Percentiles rank a stretch among this genome's conserved stretches.
Evolutionary conservation across 805 yeast genomes (phyloP).

Genomic region (Kluyveromyces starmeri): DNA sequence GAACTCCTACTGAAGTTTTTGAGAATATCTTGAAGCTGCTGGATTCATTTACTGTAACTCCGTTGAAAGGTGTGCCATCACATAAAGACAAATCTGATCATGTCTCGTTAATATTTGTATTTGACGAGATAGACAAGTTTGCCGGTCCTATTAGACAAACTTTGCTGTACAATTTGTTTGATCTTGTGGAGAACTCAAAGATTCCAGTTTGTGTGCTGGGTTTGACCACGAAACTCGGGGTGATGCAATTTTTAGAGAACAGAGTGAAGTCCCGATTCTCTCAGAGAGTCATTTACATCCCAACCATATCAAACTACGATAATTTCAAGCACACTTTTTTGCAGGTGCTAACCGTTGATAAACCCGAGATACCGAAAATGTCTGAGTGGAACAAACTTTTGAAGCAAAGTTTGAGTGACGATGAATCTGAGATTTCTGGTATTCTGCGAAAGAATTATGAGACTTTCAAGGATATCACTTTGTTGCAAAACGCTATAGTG

Average conservation of each 20-base stretch:
- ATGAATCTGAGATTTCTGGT: constrained; percentile 29
- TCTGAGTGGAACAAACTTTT: constrained; percentile 40
- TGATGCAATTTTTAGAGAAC: constrained; percentile 78
- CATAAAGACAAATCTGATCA: constrained; percentile 15
- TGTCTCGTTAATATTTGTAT: constrained; percentile 61
- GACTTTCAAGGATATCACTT: constrained; percentile 49
- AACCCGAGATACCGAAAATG: constrained; percentile 22
- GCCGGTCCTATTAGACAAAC: constrained; percentile 71
- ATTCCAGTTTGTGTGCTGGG: constrained; percentile 80
- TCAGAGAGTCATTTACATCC: constrained; percentile 60
- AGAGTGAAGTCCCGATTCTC: constrained; percentile 86
- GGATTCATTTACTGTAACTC: constrained; percentile 27
- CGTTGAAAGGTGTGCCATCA: constrained; percentile 18
- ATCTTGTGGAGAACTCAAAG: constrained; percentile 62
- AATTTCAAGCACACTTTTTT: constrained; percentile 43
- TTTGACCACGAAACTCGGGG: constrained; percentile 60
- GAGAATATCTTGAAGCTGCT: constrained; percentile 45
- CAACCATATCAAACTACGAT: constrained; percentile 39
- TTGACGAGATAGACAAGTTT: constrained; percentile 81
- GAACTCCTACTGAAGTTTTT: constrained; percentile 53
- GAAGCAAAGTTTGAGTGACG: constrained; percentile 18
- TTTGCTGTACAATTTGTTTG: constrained; percentile 77
- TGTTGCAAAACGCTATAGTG: constrained; percentile 37
- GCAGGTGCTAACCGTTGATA: constrained; percentile 30
- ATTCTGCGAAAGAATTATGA: constrained; percentile 41